Conservation (phyloP, 2,329 filamentous ascomycete species). For the Diaporthe citrichinensis region DNA sequence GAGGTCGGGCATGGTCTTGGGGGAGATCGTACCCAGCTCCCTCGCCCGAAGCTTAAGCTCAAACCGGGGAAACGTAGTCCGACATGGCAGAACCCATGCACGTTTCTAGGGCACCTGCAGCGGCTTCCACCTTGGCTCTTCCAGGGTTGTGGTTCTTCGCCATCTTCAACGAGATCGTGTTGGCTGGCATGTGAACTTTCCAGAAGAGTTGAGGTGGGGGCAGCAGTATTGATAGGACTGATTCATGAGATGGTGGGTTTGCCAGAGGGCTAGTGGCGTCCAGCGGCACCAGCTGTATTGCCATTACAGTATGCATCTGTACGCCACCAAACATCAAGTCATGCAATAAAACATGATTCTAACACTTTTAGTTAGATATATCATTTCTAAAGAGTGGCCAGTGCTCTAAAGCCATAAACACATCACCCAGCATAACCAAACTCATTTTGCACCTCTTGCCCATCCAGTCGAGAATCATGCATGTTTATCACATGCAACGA, state of each 20-base stretch:
- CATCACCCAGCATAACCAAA: not conserved
- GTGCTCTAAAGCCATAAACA: not conserved
- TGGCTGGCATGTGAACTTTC: not conserved
- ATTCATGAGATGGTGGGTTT: not conserved
- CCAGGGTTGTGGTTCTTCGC: not conserved
- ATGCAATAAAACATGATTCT: not conserved
- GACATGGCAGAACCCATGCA: conserved; percentile 3
- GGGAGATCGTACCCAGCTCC: not conserved
- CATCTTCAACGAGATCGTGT: not conserved
- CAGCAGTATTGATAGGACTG: too few species aligned
- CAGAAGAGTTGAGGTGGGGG: not conserved
- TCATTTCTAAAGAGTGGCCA: too few species aligned
- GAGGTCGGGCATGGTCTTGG: not conserved
- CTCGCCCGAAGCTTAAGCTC: conserved; percentile 7
- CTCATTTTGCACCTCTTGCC: not conserved
- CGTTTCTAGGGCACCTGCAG: not conserved
- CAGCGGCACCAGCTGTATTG: not conserved
- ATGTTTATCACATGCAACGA: not conserved
- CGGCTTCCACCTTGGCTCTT: not conserved
- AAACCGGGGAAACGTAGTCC: not conserved
- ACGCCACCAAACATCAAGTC: not conserved
- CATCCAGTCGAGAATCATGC: not conserved
- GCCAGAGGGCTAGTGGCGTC: not conserved
- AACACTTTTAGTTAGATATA: not conserved
- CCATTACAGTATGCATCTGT: not conserved